Evolutionary conservation across 192 early-diverging fungal species (phyloP), one percentile per base, ranked within the genome.

Genomic region (Dissophora globulifera): DNA sequence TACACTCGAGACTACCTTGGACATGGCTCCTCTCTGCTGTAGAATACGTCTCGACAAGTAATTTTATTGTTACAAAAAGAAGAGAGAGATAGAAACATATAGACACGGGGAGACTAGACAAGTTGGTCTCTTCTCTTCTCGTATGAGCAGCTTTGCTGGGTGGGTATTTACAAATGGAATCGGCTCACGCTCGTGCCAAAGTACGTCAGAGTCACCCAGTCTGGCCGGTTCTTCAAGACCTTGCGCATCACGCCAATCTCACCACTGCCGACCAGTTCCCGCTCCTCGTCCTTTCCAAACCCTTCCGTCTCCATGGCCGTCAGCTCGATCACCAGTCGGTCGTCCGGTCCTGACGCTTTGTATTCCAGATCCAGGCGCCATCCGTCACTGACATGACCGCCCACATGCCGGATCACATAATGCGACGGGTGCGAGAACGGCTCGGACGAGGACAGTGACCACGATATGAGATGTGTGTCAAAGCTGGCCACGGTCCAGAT

Each of bases 401-500:
- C 80, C 4, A 86, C 82, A 59, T 86, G 82, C n/a, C 84, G 79
- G 20, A 86, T 69, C 41, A 83, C 78, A 50, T 86, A 86, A 30
- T 82, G 84, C 0, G 80, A 71, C 8, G 59, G 50, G 20, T 68
- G 40, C 5, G 49, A 4, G 35, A 84, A 62, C 1, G 85, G 85
- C 19, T 82, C 62, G 2, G 79, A 72, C 16, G 81, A 78, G 1
- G 66, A 62, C 19, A 86, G 79, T 6, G 82, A 86, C 91, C 91
- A 93, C 0, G 78, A 74, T 4, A 84, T 50, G 20, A 93, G 69
- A 35, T 84, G 78, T 0, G 86, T 89, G 48, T 85, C 75, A 79
- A 93, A 93, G n/a, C 82, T 69, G 22, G 90, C 69, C 4, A 91
- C 87, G 0, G 87, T 90, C 87, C 89, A 92, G 29, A 85, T 83